phyloP scores from a whole-genome alignment of 1,284 basidiomycete species.

The Ceratobasidium sp. region DNA sequence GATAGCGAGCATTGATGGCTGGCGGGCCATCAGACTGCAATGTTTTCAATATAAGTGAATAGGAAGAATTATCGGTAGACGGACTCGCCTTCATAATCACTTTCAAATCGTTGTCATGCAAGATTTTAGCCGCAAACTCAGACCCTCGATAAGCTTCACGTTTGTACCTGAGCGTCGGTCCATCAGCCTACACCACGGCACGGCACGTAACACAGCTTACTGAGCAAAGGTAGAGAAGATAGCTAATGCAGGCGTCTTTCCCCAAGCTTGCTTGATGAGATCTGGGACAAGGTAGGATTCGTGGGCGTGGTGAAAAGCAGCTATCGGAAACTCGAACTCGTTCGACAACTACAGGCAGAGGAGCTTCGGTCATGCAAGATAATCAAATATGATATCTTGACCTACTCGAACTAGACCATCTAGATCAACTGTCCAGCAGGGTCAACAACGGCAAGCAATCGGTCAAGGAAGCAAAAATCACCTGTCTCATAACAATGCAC shows the following conservation, averaged over 20 bases:
- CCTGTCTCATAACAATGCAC: slow-evolving; percentile 74
- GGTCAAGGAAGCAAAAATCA: slow-evolving; percentile 50
- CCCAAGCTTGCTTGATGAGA: slow-evolving; percentile 79
- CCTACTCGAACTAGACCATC: slow-evolving; percentile 79
- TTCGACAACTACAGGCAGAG: slow-evolving; percentile 71
- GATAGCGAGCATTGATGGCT: slow-evolving; percentile 79
- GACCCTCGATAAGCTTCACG: slow-evolving; percentile 87
- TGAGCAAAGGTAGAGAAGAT: slow-evolving; percentile 77
- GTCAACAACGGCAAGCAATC: slow-evolving; percentile 53
- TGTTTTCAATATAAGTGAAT: too few relatives aligned
- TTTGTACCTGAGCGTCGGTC: slow-evolving; percentile 71
- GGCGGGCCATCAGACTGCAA: slow-evolving; percentile 61
- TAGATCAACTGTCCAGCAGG: slow-evolving; percentile 67
- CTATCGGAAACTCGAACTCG: slow-evolving; percentile 86
- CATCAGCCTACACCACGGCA: slow-evolving; percentile 29
- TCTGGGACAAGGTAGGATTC: slow-evolving; percentile 90
- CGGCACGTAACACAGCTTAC: slow-evolving; percentile 57
- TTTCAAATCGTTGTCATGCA: slow-evolving; percentile 78
- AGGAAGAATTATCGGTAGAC: not conserved
- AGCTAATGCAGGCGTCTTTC: slow-evolving; percentile 73
- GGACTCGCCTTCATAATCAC: slow-evolving; percentile 80
- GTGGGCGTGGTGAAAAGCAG: slow-evolving; percentile 88
- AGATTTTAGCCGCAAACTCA: slow-evolving; percentile 85
- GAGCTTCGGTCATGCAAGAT: slow-evolving; percentile 39
- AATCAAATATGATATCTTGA: slow-evolving; percentile 48